These are phyloP conservation scores for Schizophyllum amplum DNA, from an alignment of 1,284 basidiomycete species.

Conservation along the genomic window DNA sequence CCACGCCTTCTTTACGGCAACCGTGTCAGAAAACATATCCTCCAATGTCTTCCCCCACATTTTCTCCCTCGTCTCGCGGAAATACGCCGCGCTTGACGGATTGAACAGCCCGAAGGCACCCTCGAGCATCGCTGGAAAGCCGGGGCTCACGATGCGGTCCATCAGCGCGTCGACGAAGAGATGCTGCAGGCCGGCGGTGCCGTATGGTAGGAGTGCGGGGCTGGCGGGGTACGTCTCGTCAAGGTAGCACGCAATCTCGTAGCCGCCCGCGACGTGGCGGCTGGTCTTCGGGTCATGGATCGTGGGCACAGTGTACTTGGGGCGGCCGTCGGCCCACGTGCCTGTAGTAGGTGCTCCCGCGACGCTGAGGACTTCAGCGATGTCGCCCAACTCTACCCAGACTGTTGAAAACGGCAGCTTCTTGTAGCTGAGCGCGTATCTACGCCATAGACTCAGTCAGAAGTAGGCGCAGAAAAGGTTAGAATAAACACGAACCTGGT, in stretches of 20 bases:
- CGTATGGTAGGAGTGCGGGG: slow-evolving; percentile 26
- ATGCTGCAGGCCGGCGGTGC: slow-evolving; percentile 22
- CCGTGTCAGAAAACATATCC: slow-evolving; percentile 17
- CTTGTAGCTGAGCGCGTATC: slow-evolving; percentile 35
- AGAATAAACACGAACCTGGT: slow-evolving; percentile 4
- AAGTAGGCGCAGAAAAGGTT: background rate
- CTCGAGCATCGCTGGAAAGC: slow-evolving; percentile 2
- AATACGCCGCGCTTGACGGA: slow-evolving; percentile 23
- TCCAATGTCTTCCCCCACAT: slow-evolving; percentile 20
- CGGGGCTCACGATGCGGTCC: background rate
- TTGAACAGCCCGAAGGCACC: slow-evolving; percentile 12
- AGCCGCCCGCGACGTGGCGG: slow-evolving; percentile 24
- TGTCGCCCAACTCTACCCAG: slow-evolving; percentile 33
- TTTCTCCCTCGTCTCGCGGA: slow-evolving; percentile 22
- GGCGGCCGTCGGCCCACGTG: slow-evolving; percentile 16
- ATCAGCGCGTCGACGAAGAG: slow-evolving; percentile 18
- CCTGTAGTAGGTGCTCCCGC: slow-evolving; percentile 24
- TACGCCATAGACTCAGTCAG: slow-evolving; percentile 7
- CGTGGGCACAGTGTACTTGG: slow-evolving; percentile 22
- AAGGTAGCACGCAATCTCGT: slow-evolving; percentile 32
- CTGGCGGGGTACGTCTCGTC: slow-evolving; percentile 34
- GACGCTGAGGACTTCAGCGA: slow-evolving; percentile 23
- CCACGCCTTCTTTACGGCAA: slow-evolving; percentile 14
- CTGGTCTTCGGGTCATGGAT: slow-evolving; percentile 12
- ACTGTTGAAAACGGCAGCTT: slow-evolving; percentile 29